Evolutionary conservation across 176 grass and related monocot genomes (phyloP), one percentile per base, ranked within the genome.

Genomic region (Secale cereale): DNA sequence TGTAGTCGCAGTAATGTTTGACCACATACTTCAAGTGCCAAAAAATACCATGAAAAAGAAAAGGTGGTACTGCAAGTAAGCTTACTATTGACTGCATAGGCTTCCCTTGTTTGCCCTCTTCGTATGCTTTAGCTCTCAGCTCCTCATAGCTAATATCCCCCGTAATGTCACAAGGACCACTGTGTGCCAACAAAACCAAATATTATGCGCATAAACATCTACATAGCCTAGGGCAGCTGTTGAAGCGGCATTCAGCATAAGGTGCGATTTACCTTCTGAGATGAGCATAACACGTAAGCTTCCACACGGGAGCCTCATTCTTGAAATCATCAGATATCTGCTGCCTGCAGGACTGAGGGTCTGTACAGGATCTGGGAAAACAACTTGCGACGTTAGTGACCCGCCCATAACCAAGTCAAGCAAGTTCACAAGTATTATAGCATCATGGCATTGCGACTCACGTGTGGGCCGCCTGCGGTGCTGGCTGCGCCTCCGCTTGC

Each of bases 281-380:
- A 76, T 98, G 91, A 45, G 85, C 86, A 92, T 98, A 98, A 52
- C 91, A 98, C 4, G 96, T 98, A 74, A 98, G 93, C 86, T 95
- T 95, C 96, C 93, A 98, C 70, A 94, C 77, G 5, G 96, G 91
- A 62, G 91, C 85, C 50, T 98, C 96, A 9, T 94, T 95, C 83
- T 95, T 98, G 61, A 83, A 98, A 82, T 95, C 93, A 7, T 98
- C 96, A 50, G 75, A 59, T 82, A 98, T 95, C 81, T 92, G 88
- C 8, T 86, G 86, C 71, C 76, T 94, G 91, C 96, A 98, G 12
- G 86, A 86, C 77, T 87, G 87, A 48, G 93, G 87, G 86, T 98
- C 78, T 86, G 89, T 78, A 85, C 96, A 98, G 36, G 90, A 88
- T 69, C 87, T 88, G 80, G 22, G 77, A 88, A 6, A 86, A 73